These are phyloP conservation scores for Phytophthora cryptogea DNA, from an alignment of 352 stramenopile species.

Conservation along the genomic window DNA sequence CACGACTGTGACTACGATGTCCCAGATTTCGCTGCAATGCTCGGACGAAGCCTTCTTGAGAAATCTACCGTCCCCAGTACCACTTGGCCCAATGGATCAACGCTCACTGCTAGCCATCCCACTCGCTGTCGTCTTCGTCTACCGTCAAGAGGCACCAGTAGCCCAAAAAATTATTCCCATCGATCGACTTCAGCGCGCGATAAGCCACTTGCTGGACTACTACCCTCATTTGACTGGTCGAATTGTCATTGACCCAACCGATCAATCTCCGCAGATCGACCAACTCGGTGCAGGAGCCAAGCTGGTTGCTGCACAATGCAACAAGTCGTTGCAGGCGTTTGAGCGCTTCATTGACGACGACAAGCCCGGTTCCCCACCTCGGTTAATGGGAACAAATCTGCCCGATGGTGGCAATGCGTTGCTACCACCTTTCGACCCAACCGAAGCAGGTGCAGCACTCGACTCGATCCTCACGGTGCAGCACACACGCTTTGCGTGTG, in stretches of 20 bases:
- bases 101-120: slow-evolving; percentile 18
- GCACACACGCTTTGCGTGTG: slow-evolving; percentile 27
- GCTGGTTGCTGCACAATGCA: slow-evolving; percentile 9
- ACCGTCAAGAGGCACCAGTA: slow-evolving; percentile 8
- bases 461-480: slow-evolving; percentile 32
- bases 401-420: slow-evolving; percentile 23
- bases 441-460: slow-evolving; percentile 7
- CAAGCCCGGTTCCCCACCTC: slow-evolving; percentile 22
- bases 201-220: slow-evolving; percentile 11
- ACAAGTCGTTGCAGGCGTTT: slow-evolving; percentile 2
- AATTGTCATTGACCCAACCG: slow-evolving; percentile 9
- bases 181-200: slow-evolving; percentile 1
- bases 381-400: slow-evolving; percentile 20
- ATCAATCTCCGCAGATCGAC: slow-evolving; percentile 9
- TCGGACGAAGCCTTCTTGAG: neutral
- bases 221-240: slow-evolving; percentile 19
- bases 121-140: slow-evolving; percentile 26
- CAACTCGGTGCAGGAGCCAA: slow-evolving; percentile 10
- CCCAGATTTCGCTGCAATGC: slow-evolving; percentile 8
- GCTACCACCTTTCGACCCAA: slow-evolving; percentile 28
- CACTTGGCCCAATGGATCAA: slow-evolving; percentile 28
- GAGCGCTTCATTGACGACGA: slow-evolving; percentile 9
- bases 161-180: slow-evolving; percentile 17
- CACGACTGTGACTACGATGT: slow-evolving; percentile 2
- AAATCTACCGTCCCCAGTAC: slow-evolving; percentile 16